These are phyloP conservation scores for Heterobasidion occidentale DNA, from an alignment of 1,284 basidiomycete species.

Conservation along the genomic window DNA sequence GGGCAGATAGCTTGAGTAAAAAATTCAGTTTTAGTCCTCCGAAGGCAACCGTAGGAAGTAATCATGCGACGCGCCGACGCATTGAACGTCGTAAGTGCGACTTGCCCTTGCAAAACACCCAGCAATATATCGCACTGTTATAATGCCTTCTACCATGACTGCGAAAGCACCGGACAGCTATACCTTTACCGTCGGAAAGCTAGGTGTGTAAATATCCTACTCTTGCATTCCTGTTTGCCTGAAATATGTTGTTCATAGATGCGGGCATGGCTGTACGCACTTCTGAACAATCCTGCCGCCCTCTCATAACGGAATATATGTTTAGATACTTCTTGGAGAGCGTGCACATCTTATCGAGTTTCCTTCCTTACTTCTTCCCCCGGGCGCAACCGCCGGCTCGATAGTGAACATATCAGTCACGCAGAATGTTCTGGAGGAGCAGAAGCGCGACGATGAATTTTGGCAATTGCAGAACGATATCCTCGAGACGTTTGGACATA, in stretches of 20 bases:
- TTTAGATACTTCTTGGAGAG: conserved; percentile 83
- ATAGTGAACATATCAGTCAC: conserved; percentile 94
- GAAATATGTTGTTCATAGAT: conserved; percentile 32
- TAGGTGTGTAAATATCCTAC: conserved; percentile 34
- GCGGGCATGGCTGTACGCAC: conserved; percentile 73
- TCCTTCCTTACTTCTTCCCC: conserved; percentile 85
- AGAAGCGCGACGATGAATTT: conserved; percentile 73
- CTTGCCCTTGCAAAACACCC: too few species aligned
- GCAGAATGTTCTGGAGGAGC: conserved; percentile 78
- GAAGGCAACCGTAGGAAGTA: too few species aligned
- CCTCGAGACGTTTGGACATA: conserved; percentile 63
- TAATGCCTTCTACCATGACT: neutral
- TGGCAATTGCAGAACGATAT: conserved; percentile 79
- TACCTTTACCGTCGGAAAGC: conserved; percentile 68
- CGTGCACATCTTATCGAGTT: conserved; percentile 94
- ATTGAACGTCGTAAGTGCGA: too few species aligned
- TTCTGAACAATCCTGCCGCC: neutral
- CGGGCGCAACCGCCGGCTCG: conserved; percentile 86
- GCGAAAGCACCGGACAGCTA: conserved; percentile 39
- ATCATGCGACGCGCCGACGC: too few species aligned
- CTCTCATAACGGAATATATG: conserved; percentile 1
- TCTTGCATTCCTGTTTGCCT: neutral
- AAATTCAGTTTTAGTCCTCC: too few species aligned
- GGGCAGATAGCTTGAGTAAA: too few species aligned
- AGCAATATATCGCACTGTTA: too few species aligned